A percentile compares a stretch with the other conserved stretches of the same genome.
phyloP scores from a whole-genome alignment of 441 rosid species.

The Sinapis alba region DNA sequence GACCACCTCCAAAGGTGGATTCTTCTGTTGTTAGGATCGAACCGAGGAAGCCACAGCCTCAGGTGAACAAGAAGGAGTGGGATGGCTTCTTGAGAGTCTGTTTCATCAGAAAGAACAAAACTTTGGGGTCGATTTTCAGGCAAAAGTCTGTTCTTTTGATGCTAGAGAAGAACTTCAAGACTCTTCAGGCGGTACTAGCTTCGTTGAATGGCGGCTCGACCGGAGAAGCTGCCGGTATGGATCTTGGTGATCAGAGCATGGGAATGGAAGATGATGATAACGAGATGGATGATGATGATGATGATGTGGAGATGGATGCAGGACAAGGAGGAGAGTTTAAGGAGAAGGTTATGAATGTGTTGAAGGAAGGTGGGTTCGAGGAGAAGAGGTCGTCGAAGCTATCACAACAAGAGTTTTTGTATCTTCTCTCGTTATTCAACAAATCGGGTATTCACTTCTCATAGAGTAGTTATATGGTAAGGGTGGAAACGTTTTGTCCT shows the following conservation, averaged over 20 bases:
- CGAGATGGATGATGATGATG: slow-evolving; percentile 51
- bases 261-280: slow-evolving; percentile 56
- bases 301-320: slow-evolving; percentile 61
- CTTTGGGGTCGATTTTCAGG: slow-evolving; percentile 78
- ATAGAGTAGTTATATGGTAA: slow-evolving; percentile 21
- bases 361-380: slow-evolving; percentile 67
- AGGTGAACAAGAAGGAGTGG: slow-evolving; percentile 78
- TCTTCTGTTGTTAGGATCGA: slow-evolving; percentile 95
- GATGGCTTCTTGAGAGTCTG: slow-evolving; percentile 85
- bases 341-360: slow-evolving; percentile 56
- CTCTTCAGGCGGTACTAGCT: slow-evolving; percentile 61
- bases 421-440: slow-evolving; percentile 80
- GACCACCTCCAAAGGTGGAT: slow-evolving; percentile 95
- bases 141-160: slow-evolving; percentile 62
- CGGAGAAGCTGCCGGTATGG: slow-evolving; percentile 36
- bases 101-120: slow-evolving; percentile 89
- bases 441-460: slow-evolving; percentile 79
- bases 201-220: slow-evolving; percentile 28
- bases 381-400: slow-evolving; percentile 86
- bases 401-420: slow-evolving; percentile 76
- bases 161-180: slow-evolving; percentile 89
- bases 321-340: slow-evolving; percentile 65
- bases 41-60: slow-evolving; percentile 74
- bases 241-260: slow-evolving; percentile 54
- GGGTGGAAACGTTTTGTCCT: slow-evolving; percentile 4